These are phyloP conservation scores for Lyophyllum atratum DNA, from an alignment of 768 basidiomycete genomes.

Conservation along the genomic window DNA sequence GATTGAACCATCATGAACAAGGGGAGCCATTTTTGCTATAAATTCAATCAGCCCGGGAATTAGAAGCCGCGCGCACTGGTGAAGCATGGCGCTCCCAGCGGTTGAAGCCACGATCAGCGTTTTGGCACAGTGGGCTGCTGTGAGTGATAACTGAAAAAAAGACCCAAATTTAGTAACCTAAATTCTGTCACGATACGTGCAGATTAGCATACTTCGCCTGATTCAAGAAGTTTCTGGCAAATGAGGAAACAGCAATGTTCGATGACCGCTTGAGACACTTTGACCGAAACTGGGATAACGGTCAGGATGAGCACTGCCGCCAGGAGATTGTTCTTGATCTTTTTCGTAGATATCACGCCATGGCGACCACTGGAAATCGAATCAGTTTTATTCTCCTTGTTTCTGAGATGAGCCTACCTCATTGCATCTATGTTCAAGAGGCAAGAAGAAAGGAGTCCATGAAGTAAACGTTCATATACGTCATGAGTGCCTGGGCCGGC, in stretches of 20 bases:
- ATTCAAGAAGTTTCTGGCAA: constrained; percentile 73
- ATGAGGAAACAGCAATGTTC: constrained; percentile 88
- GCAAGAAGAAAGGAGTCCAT: constrained; percentile 85
- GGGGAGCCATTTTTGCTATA: constrained; percentile 66
- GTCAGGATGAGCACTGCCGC: constrained; percentile 86
- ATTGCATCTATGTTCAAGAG: constrained; percentile 88
- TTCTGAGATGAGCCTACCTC: constrained; percentile 54
- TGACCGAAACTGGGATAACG: constrained; percentile 63
- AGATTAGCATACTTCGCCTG: constrained; percentile 53
- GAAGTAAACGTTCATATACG: constrained; percentile 61
- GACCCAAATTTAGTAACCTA: background rate
- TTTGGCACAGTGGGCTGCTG: constrained; percentile 88
- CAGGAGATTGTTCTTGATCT: constrained; percentile 89
- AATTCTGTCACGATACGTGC: background rate
- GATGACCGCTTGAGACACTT: constrained; percentile 71
- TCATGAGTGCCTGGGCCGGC: constrained; percentile 43
- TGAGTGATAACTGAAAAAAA: constrained; percentile 63
- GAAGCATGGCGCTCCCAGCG: constrained; percentile 64
- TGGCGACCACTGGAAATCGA: constrained; percentile 64
- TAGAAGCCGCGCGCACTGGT: constrained; percentile 69
- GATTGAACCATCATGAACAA: constrained; percentile 56
- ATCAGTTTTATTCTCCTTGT: background rate
- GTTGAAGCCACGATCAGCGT: constrained; percentile 77
- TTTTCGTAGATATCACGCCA: constrained; percentile 74
- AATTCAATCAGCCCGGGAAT: constrained; percentile 84